A percentile compares a stretch with the other conserved stretches of the same genome.
These are phyloP conservation scores for Nicotiana sylvestris DNA, from an alignment of 257 asterid species.

Conservation along the genomic window DNA sequence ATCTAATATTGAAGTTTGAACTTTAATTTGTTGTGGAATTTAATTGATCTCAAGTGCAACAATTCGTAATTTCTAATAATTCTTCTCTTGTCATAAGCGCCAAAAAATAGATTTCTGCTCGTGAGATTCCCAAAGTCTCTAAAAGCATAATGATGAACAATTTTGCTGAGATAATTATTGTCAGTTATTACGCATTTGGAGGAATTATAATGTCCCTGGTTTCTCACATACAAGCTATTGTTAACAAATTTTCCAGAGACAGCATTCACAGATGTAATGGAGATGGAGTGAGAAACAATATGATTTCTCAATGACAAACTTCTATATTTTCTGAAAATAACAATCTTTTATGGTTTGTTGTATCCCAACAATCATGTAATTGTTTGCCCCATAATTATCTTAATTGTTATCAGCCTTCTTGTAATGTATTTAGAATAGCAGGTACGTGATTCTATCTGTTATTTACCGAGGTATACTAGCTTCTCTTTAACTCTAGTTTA, in stretches of 20 bases:
- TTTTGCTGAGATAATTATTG: not conserved
- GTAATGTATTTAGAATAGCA: not conserved
- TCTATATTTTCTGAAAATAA: too few relatives aligned
- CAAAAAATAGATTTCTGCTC: not conserved
- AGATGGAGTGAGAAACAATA: not conserved
- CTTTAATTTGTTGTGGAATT: slow-evolving; percentile 1
- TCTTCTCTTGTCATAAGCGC: slow-evolving; percentile 16
- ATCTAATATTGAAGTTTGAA: slow-evolving; percentile 18
- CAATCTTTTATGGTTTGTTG: not conserved
- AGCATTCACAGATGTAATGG: not conserved
- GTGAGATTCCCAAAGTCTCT: not conserved
- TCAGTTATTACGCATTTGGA: not conserved
- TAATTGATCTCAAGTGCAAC: slow-evolving; percentile 19
- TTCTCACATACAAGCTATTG: not conserved
- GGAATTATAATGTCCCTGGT: not conserved
- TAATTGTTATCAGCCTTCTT: not conserved
- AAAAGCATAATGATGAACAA: not conserved
- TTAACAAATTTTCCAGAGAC: not conserved
- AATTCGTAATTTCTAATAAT: slow-evolving; percentile 11
- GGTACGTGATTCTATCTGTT: not conserved
- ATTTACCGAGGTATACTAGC: not conserved
- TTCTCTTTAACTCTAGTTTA: too few relatives aligned
- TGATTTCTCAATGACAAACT: not conserved
- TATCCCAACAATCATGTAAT: not conserved
- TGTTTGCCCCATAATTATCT: not conserved